phyloP scores from a whole-genome alignment of 192 early-diverging fungal species.

The Backusella luteola region DNA sequence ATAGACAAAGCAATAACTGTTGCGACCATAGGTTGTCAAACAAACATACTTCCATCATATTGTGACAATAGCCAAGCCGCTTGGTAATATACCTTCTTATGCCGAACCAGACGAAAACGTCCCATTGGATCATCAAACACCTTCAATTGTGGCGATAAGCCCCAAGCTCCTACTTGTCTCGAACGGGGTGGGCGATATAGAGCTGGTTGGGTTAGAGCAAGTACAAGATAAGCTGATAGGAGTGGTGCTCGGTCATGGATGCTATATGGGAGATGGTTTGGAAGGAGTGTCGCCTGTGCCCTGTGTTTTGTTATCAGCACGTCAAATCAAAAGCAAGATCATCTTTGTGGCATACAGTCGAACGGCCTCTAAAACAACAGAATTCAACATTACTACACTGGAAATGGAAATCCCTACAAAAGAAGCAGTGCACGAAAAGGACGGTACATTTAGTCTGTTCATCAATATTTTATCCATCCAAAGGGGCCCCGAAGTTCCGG shows the following conservation, averaged over 20 bases:
- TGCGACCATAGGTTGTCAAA: background rate
- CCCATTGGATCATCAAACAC: conserved; percentile 22
- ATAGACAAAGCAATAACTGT: background rate
- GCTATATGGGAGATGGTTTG: conserved; percentile 22
- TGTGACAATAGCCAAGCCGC: conserved; percentile 7
- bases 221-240: conserved; percentile 6
- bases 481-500: conserved; percentile 50
- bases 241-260: background rate
- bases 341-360: conserved; percentile 25
- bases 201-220: conserved; percentile 22
- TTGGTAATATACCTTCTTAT: conserved; percentile 24
- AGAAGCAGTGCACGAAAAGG: background rate
- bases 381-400: conserved; percentile 22
- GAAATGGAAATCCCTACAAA: conserved; percentile 14
- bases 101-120: conserved; percentile 19
- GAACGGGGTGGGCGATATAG: conserved; percentile 36
- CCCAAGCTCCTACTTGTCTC: conserved; percentile 25
- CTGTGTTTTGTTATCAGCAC: conserved; percentile 34
- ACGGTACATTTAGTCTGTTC: background rate
- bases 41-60: conserved; percentile 5
- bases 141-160: conserved; percentile 30
- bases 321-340: conserved; percentile 22
- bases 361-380: background rate
- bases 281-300: conserved; percentile 35
- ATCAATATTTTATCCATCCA: conserved; percentile 36